These are phyloP conservation scores for Nakazawaea anatomiae DNA, from an alignment of 805 yeast species.

Conservation along the genomic window DNA sequence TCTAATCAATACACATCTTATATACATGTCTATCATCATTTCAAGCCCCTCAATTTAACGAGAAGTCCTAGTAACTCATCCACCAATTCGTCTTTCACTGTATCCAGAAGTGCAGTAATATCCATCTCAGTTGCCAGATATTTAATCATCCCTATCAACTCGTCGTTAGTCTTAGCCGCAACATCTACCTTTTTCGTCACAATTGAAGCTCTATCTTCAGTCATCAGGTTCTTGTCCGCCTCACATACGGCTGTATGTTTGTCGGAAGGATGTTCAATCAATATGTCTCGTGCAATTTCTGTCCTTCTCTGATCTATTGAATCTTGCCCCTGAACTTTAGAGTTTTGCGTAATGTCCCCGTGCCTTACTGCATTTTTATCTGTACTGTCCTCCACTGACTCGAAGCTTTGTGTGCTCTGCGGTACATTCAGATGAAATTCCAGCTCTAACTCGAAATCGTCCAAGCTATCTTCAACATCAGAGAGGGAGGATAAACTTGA, in stretches of 20 bases:
- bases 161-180: background rate
- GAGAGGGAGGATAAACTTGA: background rate
- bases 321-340: background rate
- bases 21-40: background rate
- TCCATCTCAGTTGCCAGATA: background rate
- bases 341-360: too few species aligned
- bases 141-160: background rate
- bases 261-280: too few species aligned
- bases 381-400: background rate
- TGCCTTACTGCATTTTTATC: too few species aligned
- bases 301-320: background rate
- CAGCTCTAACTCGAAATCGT: background rate
- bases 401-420: too few species aligned
- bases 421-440: background rate
- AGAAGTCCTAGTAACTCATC: constrained; percentile 2
- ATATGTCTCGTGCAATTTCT: too few species aligned
- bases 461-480: background rate
- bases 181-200: too few species aligned
- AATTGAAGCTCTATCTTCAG: background rate
- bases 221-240: too few species aligned
- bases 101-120: background rate
- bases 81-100: background rate
- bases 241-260: too few species aligned
- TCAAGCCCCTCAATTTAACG: constrained; percentile 1
- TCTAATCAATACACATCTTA: background rate